A percentile compares a stretch with the other conserved stretches of the same genome.
Conservation (phyloP, 345 rosid genomes). For the Erucastrum elatum region DNA sequence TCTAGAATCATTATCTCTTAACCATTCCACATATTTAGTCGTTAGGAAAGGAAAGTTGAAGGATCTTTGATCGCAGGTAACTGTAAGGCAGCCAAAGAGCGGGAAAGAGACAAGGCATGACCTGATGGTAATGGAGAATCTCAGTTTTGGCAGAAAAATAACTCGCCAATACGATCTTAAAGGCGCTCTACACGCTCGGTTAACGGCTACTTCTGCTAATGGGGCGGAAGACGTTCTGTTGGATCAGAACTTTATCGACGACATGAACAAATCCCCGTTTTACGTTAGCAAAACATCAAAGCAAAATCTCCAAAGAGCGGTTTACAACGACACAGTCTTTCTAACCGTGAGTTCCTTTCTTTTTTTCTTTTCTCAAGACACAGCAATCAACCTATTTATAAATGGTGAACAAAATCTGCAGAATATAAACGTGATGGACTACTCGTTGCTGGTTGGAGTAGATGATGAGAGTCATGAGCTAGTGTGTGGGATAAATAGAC, state of each 20-base stretch:
- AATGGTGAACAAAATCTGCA: slow-evolving; percentile 40
- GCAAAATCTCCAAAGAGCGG: slow-evolving; percentile 73
- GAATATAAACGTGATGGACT: slow-evolving; percentile 95
- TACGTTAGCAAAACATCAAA: slow-evolving; percentile 79
- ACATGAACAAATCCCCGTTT: slow-evolving; percentile 89
- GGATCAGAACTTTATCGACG: slow-evolving; percentile 93
- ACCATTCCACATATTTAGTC: not conserved
- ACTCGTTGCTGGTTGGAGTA: slow-evolving; percentile 88
- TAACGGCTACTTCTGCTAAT: slow-evolving; percentile 48
- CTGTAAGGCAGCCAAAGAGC: slow-evolving; percentile 63
- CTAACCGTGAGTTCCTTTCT: slow-evolving; percentile 65
- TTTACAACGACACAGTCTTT: slow-evolving; percentile 93
- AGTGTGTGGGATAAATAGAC: slow-evolving; percentile 93
- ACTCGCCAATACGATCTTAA: slow-evolving; percentile 92
- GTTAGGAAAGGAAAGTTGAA: not conserved
- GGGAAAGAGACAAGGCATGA: slow-evolving; percentile 87
- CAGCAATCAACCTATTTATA: not conserved
- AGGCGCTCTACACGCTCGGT: slow-evolving; percentile 84
- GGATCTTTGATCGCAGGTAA: slow-evolving; percentile 54
- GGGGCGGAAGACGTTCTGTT: slow-evolving; percentile 77
- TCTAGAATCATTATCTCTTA: not conserved
- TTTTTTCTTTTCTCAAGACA: not conserved
- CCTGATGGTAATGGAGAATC: slow-evolving; percentile 98
- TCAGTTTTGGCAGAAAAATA: slow-evolving; percentile 65
- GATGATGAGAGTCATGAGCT: slow-evolving; percentile 66